Evolutionary conservation across 2,329 filamentous ascomycete genomes (phyloP).

Genomic region (Kalaharituber pfeilii): DNA sequence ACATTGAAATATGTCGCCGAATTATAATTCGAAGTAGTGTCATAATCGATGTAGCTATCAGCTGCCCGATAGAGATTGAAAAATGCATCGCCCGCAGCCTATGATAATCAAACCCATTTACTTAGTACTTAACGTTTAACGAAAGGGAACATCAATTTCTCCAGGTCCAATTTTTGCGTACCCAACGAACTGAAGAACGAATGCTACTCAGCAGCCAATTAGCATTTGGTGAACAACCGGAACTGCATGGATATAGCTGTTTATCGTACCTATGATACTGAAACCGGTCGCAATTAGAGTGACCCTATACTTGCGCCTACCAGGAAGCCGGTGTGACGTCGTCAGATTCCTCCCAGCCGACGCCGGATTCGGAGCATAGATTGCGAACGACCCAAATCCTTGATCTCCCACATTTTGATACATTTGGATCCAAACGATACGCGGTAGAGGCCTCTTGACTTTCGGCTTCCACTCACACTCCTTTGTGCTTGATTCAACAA

Average conservation of each 20-base stretch:
- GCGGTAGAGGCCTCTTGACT: not conserved
- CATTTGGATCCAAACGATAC: slow-evolving; percentile 18
- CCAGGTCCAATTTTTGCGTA: too few species aligned
- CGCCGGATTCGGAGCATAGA: not conserved
- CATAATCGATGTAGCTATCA: slow-evolving; percentile 4
- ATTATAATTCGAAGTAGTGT: not conserved
- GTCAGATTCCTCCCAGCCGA: not conserved
- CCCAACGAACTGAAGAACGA: slow-evolving; percentile 1
- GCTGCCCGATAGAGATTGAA: slow-evolving; percentile 8
- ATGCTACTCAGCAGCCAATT: too few species aligned
- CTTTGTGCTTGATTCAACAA: slow-evolving; percentile 24
- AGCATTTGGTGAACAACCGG: too few species aligned
- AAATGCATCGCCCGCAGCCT: slow-evolving; percentile 17
- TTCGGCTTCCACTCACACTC: slow-evolving; percentile 17
- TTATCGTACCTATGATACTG: not conserved
- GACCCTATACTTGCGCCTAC: too few species aligned
- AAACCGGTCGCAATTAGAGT: not conserved
- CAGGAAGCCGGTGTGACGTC: not conserved
- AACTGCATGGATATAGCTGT: not conserved
- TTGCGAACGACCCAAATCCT: not conserved
- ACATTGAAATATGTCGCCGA: not conserved
- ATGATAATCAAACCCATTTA: too few species aligned
- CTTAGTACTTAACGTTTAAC: too few species aligned
- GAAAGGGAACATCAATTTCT: too few species aligned
- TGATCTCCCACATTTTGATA: not conserved